These are phyloP conservation scores for Lachnellula suecica DNA, from an alignment of 2,329 filamentous ascomycete species.

Conservation along the genomic window DNA sequence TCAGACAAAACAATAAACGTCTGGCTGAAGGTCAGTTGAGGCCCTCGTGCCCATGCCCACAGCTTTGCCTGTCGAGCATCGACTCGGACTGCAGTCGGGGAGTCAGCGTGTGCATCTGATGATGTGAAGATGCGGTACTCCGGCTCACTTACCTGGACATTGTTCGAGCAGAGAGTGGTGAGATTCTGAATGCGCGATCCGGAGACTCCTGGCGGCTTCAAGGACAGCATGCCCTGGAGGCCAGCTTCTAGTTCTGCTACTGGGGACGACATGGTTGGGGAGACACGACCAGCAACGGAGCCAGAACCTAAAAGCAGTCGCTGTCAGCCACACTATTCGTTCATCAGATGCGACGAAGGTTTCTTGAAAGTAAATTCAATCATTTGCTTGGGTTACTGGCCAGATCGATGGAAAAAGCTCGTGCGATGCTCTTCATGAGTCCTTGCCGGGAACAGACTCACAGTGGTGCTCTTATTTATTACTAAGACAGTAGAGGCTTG, in stretches of 20 bases:
- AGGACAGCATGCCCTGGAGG: slow-evolving; percentile 84
- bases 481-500: no score
- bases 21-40: slow-evolving; percentile 4
- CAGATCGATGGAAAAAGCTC: no score
- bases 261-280: slow-evolving; percentile 67
- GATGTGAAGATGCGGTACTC: background rate
- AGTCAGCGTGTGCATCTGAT: slow-evolving; percentile 11
- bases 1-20: slow-evolving; percentile 1
- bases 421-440: no score
- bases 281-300: slow-evolving; percentile 10
- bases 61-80: no score
- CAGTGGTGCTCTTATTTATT: no score
- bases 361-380: no score
- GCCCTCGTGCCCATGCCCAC: no score
- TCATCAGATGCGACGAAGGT: no score
- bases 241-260: slow-evolving; percentile 88
- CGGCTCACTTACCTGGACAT: slow-evolving; percentile 79
- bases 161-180: slow-evolving; percentile 82
- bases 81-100: slow-evolving; percentile 72
- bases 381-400: no score
- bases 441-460: no score
- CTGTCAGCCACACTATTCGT: no score
- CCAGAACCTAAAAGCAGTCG: no score
- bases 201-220: slow-evolving; percentile 93
- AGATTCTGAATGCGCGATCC: slow-evolving; percentile 87